Conservation (phyloP, 495 filamentous ascomycete species). For the Podospora conica region DNA sequence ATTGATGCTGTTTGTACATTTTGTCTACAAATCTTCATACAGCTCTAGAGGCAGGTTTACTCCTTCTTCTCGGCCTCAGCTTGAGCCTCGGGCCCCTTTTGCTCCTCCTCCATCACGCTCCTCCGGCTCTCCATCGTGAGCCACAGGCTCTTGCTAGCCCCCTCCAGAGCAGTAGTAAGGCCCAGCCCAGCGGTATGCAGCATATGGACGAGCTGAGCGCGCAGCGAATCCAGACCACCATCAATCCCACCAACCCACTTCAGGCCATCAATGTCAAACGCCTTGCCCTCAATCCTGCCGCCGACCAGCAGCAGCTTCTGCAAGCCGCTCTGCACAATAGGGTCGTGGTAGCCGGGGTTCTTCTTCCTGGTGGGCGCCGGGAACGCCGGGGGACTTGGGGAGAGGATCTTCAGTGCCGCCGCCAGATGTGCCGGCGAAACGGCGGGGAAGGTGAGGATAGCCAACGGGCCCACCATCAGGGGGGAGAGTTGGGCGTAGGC, state of each 20-base stretch:
- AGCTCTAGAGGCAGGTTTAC: not conserved
- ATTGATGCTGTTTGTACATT: slow-evolving; percentile 3
- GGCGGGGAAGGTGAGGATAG: slow-evolving; percentile 69
- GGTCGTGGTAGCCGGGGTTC: slow-evolving; percentile 75
- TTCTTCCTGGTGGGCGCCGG: slow-evolving; percentile 66
- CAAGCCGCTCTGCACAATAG: slow-evolving; percentile 66
- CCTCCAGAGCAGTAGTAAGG: slow-evolving; percentile 67
- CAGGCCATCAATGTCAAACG: slow-evolving; percentile 73
- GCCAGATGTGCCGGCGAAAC: slow-evolving; percentile 79
- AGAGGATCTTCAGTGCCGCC: slow-evolving; percentile 66
- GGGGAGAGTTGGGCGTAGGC: slow-evolving; percentile 57
- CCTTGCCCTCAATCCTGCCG: slow-evolving; percentile 70
- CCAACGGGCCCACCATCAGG: slow-evolving; percentile 73
- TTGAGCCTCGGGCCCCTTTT: slow-evolving; percentile 30
- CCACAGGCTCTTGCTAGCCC: slow-evolving; percentile 71
- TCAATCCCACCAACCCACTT: slow-evolving; percentile 83
- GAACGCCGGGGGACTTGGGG: slow-evolving; percentile 64
- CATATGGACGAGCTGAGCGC: slow-evolving; percentile 72
- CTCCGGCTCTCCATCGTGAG: slow-evolving; percentile 75
- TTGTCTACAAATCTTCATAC: slow-evolving; percentile 4
- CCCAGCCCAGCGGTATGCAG: slow-evolving; percentile 69
- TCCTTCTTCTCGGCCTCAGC: slow-evolving; percentile 27
- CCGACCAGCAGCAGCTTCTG: slow-evolving; percentile 83
- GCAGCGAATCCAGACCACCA: slow-evolving; percentile 72
- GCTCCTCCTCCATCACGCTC: slow-evolving; percentile 70